Evolutionary conservation across 441 rosid species (phyloP), one percentile per base, ranked within the genome.

Genomic region (Pelargonium myrrhifolium): DNA sequence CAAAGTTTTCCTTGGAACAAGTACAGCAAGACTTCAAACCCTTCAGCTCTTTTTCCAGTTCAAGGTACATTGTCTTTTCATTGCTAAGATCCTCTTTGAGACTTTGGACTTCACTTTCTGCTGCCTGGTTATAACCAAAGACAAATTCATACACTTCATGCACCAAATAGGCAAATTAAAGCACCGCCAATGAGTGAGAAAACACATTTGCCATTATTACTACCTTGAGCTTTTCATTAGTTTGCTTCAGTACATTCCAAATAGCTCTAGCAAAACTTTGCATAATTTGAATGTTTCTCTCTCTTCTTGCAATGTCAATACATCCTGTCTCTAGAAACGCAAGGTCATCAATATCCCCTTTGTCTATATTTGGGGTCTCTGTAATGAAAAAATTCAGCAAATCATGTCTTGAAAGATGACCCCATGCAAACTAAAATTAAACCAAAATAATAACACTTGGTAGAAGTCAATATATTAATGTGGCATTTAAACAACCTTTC

Each of bases 231-330:
- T 87, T 91, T 71, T 81, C 80, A 65, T 83, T 86, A 71, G 81
- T 77, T 80, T 87, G 86, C 87, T 88, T 88, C 83, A 93, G 76
- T 63, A 91, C 86, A 39, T 72, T 89, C 97, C 91, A 89, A 68
- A 87, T 6, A 71, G 86, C 86, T 84, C 80, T 85, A 37, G 96
- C 87, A 81, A 93, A 85, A 75, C 83, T 85, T 59, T 81, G 85
- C 84, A 77, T 84, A 62, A 85, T 83, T 71, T 65, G 77, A 74
- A 82, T 66, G 70, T 77, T 76, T 75, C 90, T 84, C 47, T 89
- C 84, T 51, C 39, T 77, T 42, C 65, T 78, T 62, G 70, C 65
- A 55, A 60, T 47, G 72, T 73, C 70, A 75, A 59, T 66, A 75
- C 37, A 68, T n/a, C 76, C 76, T 21, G 72, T 61, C 51, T 62